Percentiles rank a stretch among this genome's conserved stretches.
Evolutionary conservation across 2,329 filamentous ascomycete species (phyloP).

Genomic region (Ophiobolus disseminans): DNA sequence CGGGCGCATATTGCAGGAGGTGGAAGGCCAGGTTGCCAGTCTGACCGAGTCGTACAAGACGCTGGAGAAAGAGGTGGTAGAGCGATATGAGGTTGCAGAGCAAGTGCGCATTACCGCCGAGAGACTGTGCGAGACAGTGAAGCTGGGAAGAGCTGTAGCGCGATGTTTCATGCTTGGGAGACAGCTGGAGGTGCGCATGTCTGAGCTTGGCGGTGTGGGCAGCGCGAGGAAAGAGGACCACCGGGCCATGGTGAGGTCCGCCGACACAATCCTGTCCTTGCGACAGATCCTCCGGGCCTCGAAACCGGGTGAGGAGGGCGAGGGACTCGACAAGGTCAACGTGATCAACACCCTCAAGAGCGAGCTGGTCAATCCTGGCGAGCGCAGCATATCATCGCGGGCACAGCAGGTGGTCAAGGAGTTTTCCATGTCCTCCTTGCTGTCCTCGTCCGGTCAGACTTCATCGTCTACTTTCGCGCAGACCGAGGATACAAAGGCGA

Average conservation of each 20-base stretch:
- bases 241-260: conserved; percentile 79
- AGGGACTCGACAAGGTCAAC: conserved; percentile 76
- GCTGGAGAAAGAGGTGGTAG: conserved; percentile 83
- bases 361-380: conserved; percentile 72
- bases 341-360: conserved; percentile 74
- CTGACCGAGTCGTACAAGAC: conserved; percentile 86
- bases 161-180: conserved; percentile 82
- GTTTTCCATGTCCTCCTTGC: conserved; percentile 74
- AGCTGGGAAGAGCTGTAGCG: conserved; percentile 76
- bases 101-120: conserved; percentile 79
- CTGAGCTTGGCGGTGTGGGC: conserved; percentile 66
- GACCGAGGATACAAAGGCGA: conserved; percentile 75
- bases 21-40: conserved; percentile 79
- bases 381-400: conserved; percentile 73
- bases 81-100: conserved; percentile 84
- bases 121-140: conserved; percentile 80
- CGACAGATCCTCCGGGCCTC: conserved; percentile 73
- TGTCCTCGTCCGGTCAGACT: conserved; percentile 42
- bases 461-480: conserved; percentile 62
- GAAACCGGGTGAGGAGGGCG: conserved; percentile 75
- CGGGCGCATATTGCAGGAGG: conserved; percentile 72
- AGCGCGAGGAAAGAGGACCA: conserved; percentile 71
- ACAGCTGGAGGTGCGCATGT: conserved; percentile 85
- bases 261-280: conserved; percentile 78
- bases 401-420: conserved; percentile 83